Base-by-base conservation (phyloP, 768 basidiomycete genomes). In the Pleurotus eryngii region DNA sequence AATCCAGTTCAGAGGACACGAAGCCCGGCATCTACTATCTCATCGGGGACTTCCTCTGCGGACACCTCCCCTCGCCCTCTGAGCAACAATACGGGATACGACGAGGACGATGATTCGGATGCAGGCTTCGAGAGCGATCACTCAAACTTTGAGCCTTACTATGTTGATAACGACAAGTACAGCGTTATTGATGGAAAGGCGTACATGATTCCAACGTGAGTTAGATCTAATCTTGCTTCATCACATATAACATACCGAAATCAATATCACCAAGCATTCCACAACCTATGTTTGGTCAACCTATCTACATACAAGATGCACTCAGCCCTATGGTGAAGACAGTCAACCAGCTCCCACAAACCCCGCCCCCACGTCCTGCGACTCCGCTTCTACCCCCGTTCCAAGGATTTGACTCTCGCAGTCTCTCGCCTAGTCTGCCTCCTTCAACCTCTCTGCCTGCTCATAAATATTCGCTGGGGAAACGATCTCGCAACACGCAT, bases 21-120 rank as follows among this genome's bases (percentile, higher is more conserved):
- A n/a, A 54, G 18, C 39, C 51, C 51, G 14, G 37, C 38, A 7
- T 54, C 51, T 54, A 40, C 51, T 39, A 54, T 54, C 39, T 54
- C 51, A 20, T 54, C 51, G 18, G 51, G 51, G n/a, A 15, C 51
- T 17, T 54, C 51, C 0, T 54, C 51, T 14, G 18, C 51, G 9
- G 18, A 18, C n/a, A 38, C 39, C 9, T 54, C 51, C 37, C 51
- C 51, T 42, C 43, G 17, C 26, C n/a, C n/a, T 45, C 20, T 22
- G 20, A 45, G 7, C 3, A 45, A 17, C n/a, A 45, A 51, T 49
- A 54, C 46, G 54, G 54, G 61, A 61, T 66, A 67, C 66, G 51
- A 54, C 24, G 51, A 40, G 18, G 51, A 54, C 39, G 39, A 42
- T n/a, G 15, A n/a, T 12, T 54, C 51, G 35, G 51, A 54, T 15